A percentile compares a stretch with the other conserved stretches of the same genome.
phyloP scores from a whole-genome alignment of 2,329 filamentous ascomycete genomes.

The Epichloe hybrida region DNA sequence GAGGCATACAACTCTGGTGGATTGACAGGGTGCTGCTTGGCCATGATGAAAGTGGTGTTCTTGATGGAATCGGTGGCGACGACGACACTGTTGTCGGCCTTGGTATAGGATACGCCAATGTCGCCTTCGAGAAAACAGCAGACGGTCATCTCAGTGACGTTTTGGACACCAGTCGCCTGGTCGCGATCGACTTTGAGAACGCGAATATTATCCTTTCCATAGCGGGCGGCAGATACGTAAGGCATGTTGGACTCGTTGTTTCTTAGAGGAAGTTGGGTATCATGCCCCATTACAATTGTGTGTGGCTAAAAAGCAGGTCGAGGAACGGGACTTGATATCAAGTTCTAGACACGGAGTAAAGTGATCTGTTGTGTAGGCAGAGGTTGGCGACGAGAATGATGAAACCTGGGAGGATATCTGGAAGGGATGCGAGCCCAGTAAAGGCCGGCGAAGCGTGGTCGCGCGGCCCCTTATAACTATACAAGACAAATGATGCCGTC shows the following conservation, averaged over 20 bases:
- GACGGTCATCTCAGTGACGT: slow-evolving; percentile 89
- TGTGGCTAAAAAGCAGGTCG: neutral
- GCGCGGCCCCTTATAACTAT: neutral
- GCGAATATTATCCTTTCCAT: slow-evolving; percentile 96
- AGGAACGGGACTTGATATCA: too few relatives aligned
- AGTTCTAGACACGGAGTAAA: too few relatives aligned
- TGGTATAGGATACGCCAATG: slow-evolving; percentile 80
- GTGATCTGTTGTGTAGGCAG: too few relatives aligned
- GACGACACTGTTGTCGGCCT: slow-evolving; percentile 86
- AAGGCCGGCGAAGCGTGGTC: too few relatives aligned
- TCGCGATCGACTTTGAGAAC: slow-evolving; percentile 89
- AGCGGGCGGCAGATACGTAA: slow-evolving; percentile 50
- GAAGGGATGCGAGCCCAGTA: too few relatives aligned
- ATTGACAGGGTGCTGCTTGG: slow-evolving; percentile 83
- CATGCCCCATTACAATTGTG: neutral
- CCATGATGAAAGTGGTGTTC: slow-evolving; percentile 90
- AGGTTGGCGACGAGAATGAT: too few relatives aligned
- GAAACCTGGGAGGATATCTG: too few relatives aligned
- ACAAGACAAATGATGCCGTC: neutral
- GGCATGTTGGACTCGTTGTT: slow-evolving; percentile 29
- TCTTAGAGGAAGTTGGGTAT: neutral
- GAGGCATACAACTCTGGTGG: slow-evolving; percentile 87
- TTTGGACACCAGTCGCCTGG: slow-evolving; percentile 61
- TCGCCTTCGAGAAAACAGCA: slow-evolving; percentile 85
- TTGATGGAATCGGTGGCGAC: slow-evolving; percentile 98